Evolutionary conservation across 306 rosid species (phyloP).

Genomic region (Cucurbita argyrosperma): DNA sequence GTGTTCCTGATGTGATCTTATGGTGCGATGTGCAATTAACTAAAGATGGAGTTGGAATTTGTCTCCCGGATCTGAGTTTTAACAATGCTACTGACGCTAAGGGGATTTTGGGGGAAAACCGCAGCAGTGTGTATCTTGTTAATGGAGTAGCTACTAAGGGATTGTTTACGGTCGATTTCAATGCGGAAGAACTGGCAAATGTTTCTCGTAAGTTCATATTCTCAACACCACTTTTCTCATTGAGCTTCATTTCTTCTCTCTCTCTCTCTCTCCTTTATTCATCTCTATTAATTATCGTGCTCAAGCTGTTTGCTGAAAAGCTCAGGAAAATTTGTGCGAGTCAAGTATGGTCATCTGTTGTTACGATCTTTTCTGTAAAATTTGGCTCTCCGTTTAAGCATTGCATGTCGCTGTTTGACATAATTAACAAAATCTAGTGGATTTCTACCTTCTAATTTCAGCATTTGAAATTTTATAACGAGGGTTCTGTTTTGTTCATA

Average conservation of each 20-base stretch:
- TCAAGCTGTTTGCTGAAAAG: not conserved
- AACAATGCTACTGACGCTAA: constrained; percentile 29
- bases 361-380: not conserved
- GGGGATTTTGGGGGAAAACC: fast-evolving
- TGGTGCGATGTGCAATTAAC: constrained; percentile 94
- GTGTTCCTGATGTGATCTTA: constrained; percentile 16
- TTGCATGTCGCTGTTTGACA: too few species aligned
- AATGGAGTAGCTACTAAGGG: constrained; percentile 33
- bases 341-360: not conserved
- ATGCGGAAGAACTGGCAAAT: constrained; percentile 19
- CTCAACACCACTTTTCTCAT: not conserved
- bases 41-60: constrained; percentile 56
- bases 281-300: not conserved
- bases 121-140: constrained; percentile 16
- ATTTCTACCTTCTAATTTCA: too few species aligned
- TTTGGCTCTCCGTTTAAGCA: too few species aligned
- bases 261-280: not conserved
- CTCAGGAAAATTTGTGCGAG: not conserved
- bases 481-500: too few species aligned
- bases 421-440: too few species aligned
- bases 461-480: too few species aligned
- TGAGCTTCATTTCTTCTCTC: not conserved
- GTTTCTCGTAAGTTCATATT: constrained; percentile 32
- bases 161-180: constrained; percentile 48
- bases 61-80: constrained; percentile 41